phyloP scores from a whole-genome alignment of 148 eudicot genomes.

The Vaccinium darrowii region DNA sequence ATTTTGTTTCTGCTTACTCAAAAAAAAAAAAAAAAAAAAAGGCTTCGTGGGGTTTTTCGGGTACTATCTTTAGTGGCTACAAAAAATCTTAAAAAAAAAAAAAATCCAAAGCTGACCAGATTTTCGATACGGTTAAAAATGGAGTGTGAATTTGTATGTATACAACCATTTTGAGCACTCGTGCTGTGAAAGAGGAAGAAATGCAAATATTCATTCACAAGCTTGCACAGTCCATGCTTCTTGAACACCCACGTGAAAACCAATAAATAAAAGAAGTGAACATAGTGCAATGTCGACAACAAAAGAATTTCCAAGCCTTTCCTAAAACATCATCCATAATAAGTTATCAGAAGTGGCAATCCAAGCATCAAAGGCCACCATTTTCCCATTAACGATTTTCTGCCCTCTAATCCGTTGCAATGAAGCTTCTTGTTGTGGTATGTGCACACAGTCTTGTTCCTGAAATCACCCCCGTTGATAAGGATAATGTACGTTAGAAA shows the following conservation, averaged over 20 bases:
- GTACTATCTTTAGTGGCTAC: too few species aligned
- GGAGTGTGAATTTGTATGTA: background rate
- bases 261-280: background rate
- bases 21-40: too few species aligned
- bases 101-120: too few species aligned
- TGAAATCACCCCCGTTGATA: slow-evolving; percentile 18
- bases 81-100: too few species aligned
- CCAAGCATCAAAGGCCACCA: slow-evolving; percentile 32
- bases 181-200: background rate
- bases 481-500: background rate
- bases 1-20: too few species aligned
- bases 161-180: background rate
- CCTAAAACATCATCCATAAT: slow-evolving; percentile 8
- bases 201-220: background rate
- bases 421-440: slow-evolving; percentile 55
- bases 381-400: slow-evolving; percentile 22
- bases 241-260: background rate
- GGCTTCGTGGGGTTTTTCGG: too few species aligned
- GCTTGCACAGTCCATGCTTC: background rate
- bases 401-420: slow-evolving; percentile 44
- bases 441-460: slow-evolving; percentile 52
- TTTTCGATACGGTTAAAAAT: background rate
- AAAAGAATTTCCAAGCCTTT: background rate
- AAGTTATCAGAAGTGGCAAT: slow-evolving; percentile 22
- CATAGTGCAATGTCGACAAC: background rate